phyloP scores from a whole-genome alignment of 306 rosid species.

The Rubus idaeus region DNA sequence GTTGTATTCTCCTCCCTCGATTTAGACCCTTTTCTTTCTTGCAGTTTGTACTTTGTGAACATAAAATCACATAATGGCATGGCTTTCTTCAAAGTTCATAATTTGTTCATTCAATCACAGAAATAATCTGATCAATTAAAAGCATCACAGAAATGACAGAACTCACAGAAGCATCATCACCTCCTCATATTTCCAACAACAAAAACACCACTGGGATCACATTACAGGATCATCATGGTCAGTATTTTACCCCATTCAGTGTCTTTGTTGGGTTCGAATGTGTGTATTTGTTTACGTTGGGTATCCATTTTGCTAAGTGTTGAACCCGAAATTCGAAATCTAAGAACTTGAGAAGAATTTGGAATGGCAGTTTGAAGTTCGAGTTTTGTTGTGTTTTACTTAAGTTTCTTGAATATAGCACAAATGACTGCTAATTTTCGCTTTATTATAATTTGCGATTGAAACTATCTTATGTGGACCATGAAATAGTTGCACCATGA shows the following conservation, averaged over 20 bases:
- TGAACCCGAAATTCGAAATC: not conserved
- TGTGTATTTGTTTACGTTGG: not conserved
- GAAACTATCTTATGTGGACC: not conserved
- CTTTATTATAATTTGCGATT: not conserved
- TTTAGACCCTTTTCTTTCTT: not conserved
- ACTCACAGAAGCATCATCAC: slow-evolving; percentile 2
- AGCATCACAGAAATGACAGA: not conserved
- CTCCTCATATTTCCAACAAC: slow-evolving; percentile 1
- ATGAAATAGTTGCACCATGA: not conserved
- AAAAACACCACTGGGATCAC: not conserved
- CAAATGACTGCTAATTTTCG: not conserved
- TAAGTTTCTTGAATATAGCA: not conserved
- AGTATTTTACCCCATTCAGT: not conserved
- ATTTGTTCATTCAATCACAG: not conserved
- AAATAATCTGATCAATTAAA: not conserved
- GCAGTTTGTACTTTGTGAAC: slow-evolving; percentile 19
- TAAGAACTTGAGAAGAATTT: not conserved
- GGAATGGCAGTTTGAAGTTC: not conserved
- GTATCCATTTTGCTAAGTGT: not conserved
- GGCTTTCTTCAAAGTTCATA: not conserved
- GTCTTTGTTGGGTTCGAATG: not conserved
- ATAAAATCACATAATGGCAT: slow-evolving; percentile 9
- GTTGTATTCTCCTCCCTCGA: not conserved
- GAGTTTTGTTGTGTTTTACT: not conserved
- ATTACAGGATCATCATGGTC: slow-evolving; percentile 25